Percentiles rank a stretch among this genome's conserved stretches.
These are phyloP conservation scores for Russula lepida DNA, from an alignment of 768 basidiomycete genomes.

Conservation along the genomic window DNA sequence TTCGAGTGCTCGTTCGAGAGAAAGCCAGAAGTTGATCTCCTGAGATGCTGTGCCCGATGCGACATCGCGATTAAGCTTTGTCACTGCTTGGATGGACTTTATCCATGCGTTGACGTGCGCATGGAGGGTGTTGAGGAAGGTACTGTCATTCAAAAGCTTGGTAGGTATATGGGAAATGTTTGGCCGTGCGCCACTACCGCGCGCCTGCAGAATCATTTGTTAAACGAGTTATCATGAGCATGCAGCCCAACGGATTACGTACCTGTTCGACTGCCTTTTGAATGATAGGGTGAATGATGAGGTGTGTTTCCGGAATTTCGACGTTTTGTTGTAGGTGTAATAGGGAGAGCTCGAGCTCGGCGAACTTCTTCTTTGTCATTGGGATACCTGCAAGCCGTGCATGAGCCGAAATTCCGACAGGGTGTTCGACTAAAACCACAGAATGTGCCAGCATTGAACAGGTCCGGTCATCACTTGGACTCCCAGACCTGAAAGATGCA, in stretches of 20 bases:
- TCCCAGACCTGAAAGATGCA: background rate
- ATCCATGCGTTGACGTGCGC: slow-evolving; percentile 96
- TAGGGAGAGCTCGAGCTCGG: slow-evolving; percentile 89
- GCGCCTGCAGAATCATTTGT: slow-evolving; percentile 27
- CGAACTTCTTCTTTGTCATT: slow-evolving; percentile 98
- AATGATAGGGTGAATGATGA: slow-evolving; percentile 85
- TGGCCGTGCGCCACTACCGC: slow-evolving; percentile 48
- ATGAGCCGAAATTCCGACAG: background rate
- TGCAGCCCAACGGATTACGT: background rate
- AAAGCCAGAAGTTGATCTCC: slow-evolving; percentile 99
- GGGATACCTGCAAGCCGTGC: slow-evolving; percentile 56
- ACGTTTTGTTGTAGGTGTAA: slow-evolving; percentile 97
- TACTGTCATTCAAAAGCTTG: slow-evolving; percentile 73
- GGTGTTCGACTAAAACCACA: background rate
- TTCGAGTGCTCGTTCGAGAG: slow-evolving; percentile 87
- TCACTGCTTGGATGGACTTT: slow-evolving; percentile 94
- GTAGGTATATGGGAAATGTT: slow-evolving; percentile 68
- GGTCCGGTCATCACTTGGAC: background rate
- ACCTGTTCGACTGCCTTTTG: slow-evolving; percentile 74
- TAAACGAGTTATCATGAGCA: background rate
- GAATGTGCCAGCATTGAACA: background rate
- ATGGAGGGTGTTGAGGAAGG: slow-evolving; percentile 90
- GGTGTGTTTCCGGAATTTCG: slow-evolving; percentile 94
- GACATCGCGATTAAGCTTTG: slow-evolving; percentile 91
- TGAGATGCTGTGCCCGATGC: slow-evolving; percentile 93